Conservation (phyloP, 441 rosid genomes). For the Biscutella laevigata region DNA sequence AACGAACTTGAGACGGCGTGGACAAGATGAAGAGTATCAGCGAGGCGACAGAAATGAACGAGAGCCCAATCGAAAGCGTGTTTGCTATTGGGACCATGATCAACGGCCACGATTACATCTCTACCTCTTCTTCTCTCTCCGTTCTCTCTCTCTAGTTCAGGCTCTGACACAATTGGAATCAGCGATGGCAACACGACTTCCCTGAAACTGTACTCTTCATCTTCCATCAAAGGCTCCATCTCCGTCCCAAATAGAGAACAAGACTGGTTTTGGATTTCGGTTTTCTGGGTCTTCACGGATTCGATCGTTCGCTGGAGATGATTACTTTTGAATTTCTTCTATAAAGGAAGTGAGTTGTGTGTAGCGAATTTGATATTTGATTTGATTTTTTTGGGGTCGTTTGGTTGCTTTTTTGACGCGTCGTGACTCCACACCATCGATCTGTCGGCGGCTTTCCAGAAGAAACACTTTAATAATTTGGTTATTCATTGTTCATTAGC, state of each 20-base stretch:
- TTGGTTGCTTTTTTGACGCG: conserved; percentile 24
- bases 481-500: too few species aligned
- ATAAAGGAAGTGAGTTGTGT: conserved; percentile 13
- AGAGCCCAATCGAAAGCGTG: conserved; percentile 34
- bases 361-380: not conserved
- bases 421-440: not conserved
- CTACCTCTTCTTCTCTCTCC: conserved; percentile 71
- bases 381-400: not conserved
- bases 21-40: conserved; percentile 75
- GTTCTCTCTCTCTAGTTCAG: conserved; percentile 64
- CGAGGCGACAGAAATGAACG: conserved; percentile 40
- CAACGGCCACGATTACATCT: conserved; percentile 34
- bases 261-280: not conserved
- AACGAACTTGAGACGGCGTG: conserved; percentile 72
- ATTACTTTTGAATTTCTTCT: not conserved
- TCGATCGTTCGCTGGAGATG: not conserved
- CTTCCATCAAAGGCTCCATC: conserved; percentile 50
- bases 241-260: not conserved
- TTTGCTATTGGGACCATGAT: conserved; percentile 43
- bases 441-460: conserved; percentile 21
- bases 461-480: too few species aligned
- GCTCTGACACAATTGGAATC: conserved; percentile 40
- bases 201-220: conserved; percentile 53
- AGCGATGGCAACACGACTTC: conserved; percentile 51
- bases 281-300: conserved; percentile 1